phyloP scores from a whole-genome alignment of 129 eudicot genomes.

The Centrapalus pauciflorus region DNA sequence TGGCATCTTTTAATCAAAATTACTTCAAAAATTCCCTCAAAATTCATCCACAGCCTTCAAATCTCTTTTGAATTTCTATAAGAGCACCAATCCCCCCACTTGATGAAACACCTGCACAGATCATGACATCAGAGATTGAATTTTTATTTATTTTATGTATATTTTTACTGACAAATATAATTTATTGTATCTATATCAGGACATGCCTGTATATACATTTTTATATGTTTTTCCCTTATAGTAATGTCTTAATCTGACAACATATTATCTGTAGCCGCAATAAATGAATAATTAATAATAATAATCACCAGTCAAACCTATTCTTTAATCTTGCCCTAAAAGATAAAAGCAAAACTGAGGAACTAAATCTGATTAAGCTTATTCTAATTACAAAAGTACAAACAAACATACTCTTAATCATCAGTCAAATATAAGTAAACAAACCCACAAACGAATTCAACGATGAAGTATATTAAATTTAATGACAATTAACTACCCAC shows the following conservation, averaged over 20 bases:
- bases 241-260: conserved; percentile 60
- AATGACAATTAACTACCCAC: conserved; percentile 1
- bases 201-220: conserved; percentile 22
- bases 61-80: not conserved
- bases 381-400: conserved; percentile 19
- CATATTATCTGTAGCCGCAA: conserved; percentile 40
- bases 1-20: conserved; percentile 56
- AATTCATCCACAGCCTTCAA: conserved; percentile 18
- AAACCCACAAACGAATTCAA: conserved; percentile 41
- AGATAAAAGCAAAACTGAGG: conserved; percentile 38
- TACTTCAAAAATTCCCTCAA: conserved; percentile 22
- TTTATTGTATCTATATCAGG: conserved; percentile 16
- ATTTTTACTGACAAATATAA: conserved; percentile 21
- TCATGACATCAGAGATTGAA: conserved; percentile 35
- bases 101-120: conserved; percentile 43
- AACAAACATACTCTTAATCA: conserved; percentile 53
- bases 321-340: conserved; percentile 52
- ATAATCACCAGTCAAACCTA: conserved; percentile 45
- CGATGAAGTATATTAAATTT: not conserved
- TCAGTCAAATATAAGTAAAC: conserved; percentile 41
- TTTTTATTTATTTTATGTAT: conserved; percentile 14
- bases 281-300: conserved; percentile 25
- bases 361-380: conserved; percentile 41
- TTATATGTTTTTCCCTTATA: conserved; percentile 18
- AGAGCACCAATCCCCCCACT: conserved; percentile 25